Conservation (phyloP, 1,284 basidiomycete species). For the Heterobasidion occidentale region DNA sequence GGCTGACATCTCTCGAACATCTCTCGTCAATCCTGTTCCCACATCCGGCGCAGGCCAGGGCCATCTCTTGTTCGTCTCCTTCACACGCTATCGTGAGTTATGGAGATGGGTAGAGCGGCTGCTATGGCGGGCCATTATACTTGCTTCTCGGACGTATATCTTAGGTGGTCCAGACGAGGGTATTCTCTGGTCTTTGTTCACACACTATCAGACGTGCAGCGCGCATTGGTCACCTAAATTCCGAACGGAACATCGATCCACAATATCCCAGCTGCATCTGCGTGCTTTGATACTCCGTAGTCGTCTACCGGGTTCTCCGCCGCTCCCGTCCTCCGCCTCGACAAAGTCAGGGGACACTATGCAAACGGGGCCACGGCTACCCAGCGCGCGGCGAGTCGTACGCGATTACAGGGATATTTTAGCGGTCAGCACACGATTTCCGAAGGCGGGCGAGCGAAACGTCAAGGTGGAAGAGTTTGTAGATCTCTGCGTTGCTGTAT, state of each 20-base stretch:
- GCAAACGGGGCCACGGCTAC: slow-evolving; percentile 49
- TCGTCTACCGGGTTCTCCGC: slow-evolving; percentile 11
- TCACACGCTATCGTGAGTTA: slow-evolving; percentile 58
- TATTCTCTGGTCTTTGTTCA: slow-evolving; percentile 50
- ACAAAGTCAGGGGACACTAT: slow-evolving; percentile 8
- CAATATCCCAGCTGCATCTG: slow-evolving; percentile 62
- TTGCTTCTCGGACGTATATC: slow-evolving; percentile 43
- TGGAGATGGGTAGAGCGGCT: slow-evolving; percentile 76
- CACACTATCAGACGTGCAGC: slow-evolving; percentile 55
- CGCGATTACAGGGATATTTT: slow-evolving; percentile 64
- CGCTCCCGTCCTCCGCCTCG: slow-evolving; percentile 9
- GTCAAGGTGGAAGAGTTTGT: slow-evolving; percentile 76
- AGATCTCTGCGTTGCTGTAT: slow-evolving; percentile 74
- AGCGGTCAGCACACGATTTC: slow-evolving; percentile 66
- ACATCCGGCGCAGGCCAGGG: slow-evolving; percentile 22
- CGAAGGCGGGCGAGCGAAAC: slow-evolving; percentile 80
- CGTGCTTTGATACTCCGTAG: slow-evolving; percentile 58
- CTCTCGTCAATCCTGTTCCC: slow-evolving; percentile 22
- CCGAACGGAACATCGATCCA: slow-evolving; percentile 63
- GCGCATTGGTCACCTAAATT: slow-evolving; percentile 71
- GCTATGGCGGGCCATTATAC: slow-evolving; percentile 58
- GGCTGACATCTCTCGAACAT: slow-evolving; percentile 37
- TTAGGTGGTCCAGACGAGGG: slow-evolving; percentile 28
- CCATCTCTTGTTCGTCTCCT: slow-evolving; percentile 38
- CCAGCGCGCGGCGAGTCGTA: slow-evolving; percentile 55